Conservation (phyloP, 2,329 filamentous ascomycete species). For the Aspergillus nomiae region DNA sequence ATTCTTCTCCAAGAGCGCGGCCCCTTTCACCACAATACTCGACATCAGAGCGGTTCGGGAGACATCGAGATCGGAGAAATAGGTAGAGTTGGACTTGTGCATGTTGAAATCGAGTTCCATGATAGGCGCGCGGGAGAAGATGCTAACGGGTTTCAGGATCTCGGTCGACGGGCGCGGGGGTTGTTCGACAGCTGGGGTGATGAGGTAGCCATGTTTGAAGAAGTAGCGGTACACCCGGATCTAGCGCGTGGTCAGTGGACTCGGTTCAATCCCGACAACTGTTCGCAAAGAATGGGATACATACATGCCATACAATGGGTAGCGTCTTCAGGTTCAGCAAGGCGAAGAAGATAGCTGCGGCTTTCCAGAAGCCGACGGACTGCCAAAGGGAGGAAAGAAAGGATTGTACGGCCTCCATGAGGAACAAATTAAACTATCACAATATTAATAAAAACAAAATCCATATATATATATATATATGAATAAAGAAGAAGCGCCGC, state of each 20-base stretch:
- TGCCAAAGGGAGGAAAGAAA: slow-evolving; percentile 16
- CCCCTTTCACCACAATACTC: slow-evolving; percentile 61
- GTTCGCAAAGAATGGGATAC: slow-evolving; percentile 8
- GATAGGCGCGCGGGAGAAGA: slow-evolving; percentile 64
- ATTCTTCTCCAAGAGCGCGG: slow-evolving; percentile 51
- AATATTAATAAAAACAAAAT: background rate
- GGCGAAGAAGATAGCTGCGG: slow-evolving; percentile 26
- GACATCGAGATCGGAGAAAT: slow-evolving; percentile 82
- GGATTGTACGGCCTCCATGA: slow-evolving; percentile 16
- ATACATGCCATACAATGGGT: slow-evolving; percentile 35
- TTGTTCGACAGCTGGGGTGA: slow-evolving; percentile 40
- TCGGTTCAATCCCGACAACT: background rate
- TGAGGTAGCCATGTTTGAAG: slow-evolving; percentile 54
- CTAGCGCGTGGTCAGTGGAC: slow-evolving; percentile 35
- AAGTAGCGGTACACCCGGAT: slow-evolving; percentile 61
- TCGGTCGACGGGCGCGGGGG: slow-evolving; percentile 40
- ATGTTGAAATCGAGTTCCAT: slow-evolving; percentile 82
- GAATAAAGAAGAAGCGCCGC: background rate
- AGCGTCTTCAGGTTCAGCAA: slow-evolving; percentile 31
- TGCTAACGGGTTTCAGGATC: slow-evolving; percentile 71
- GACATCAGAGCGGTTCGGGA: slow-evolving; percentile 76
- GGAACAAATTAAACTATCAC: background rate
- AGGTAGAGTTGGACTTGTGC: slow-evolving; percentile 78
- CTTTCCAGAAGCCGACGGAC: slow-evolving; percentile 24
- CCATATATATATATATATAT: background rate